Evolutionary conservation across 345 rosid species (phyloP).

Genomic region (Acer campestre): DNA sequence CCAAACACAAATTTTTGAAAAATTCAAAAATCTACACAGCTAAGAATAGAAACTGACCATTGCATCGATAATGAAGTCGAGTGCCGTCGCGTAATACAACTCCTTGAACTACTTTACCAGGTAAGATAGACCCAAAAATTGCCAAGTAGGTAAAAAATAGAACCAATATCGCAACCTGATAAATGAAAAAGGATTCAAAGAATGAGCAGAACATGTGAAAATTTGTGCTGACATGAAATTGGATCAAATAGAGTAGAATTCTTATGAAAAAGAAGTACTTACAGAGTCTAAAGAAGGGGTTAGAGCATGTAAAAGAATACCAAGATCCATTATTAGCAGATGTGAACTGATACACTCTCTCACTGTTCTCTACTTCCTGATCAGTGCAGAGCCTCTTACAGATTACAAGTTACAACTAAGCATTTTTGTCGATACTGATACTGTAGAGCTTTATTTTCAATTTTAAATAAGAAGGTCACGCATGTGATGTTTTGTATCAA

Average conservation of each 20-base stretch:
- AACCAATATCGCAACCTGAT: conserved; percentile 52
- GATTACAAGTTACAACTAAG: too few species aligned
- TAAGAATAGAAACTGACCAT: conserved; percentile 40
- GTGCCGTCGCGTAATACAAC: conserved; percentile 65
- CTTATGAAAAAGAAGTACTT: neutral
- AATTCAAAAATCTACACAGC: neutral
- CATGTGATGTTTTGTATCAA: too few species aligned
- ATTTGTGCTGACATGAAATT: neutral
- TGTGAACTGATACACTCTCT: neutral
- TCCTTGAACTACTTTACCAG: conserved; percentile 73
- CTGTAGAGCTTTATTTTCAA: too few species aligned
- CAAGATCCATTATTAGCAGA: conserved; percentile 8
- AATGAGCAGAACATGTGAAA: neutral
- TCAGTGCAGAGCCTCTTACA: too few species aligned
- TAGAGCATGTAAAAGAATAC: neutral
- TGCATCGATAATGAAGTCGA: conserved; percentile 73
- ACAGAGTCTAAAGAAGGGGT: conserved; percentile 18
- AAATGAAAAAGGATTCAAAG: neutral
- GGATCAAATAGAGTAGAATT: neutral
- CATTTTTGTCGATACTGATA: too few species aligned
- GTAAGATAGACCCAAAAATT: conserved; percentile 58
- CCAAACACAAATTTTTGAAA: neutral
- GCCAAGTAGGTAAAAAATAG: conserved; percentile 68
- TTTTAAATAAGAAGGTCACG: too few species aligned
- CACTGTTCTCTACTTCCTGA: neutral